Base-by-base conservation (phyloP, 805 yeast species). In the Hanseniaspora vineae region DNA sequence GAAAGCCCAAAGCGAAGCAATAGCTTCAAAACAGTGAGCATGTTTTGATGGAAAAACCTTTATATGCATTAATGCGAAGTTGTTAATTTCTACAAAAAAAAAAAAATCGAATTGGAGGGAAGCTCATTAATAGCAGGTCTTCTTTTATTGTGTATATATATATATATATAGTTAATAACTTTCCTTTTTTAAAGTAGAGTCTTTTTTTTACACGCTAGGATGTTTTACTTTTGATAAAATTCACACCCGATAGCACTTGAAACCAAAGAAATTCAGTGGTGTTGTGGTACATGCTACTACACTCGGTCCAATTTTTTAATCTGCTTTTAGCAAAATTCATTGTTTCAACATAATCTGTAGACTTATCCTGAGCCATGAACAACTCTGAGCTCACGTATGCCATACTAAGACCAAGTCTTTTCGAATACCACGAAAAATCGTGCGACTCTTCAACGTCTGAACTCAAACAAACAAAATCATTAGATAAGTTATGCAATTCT, bases 351-450 rank as follows among this genome's bases (percentile, higher is more conserved):
- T 68, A 82, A 31, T 66, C 73, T 1, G 59, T 56, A 18, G 90
- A 79, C 19, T 68, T 69, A 62, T 90, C 97, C 54, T 75, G 81
- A 42, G 85, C 68, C 92, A 82, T 83, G 66, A 76, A 86, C 51
- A 86, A 66, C 62, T 90, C 97, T 39, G 83, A 67, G 37, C 81
- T 76, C 2, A 84, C 83, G 61, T 84, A 86, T 2, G 83, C 73
- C 1, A 83, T 71, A 20, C 84, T 74, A 14, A 90, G 60, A 9
- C 84, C 74, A 14, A 82, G 67, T 53, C 98, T 71, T 59, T 88
- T 84, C n/a, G 94, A 70, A 63, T 90, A 90, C 98, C 98, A 90
- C 3, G 86, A 82, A 60, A 84, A 80, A 62, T 87, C 96, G 17
- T 67, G 55, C 44, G 58, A 57, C 53, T 79, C 79, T 18, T 92